Base-by-base conservation (phyloP, 331 rosid species). In the Pyrus hybrid region DNA sequence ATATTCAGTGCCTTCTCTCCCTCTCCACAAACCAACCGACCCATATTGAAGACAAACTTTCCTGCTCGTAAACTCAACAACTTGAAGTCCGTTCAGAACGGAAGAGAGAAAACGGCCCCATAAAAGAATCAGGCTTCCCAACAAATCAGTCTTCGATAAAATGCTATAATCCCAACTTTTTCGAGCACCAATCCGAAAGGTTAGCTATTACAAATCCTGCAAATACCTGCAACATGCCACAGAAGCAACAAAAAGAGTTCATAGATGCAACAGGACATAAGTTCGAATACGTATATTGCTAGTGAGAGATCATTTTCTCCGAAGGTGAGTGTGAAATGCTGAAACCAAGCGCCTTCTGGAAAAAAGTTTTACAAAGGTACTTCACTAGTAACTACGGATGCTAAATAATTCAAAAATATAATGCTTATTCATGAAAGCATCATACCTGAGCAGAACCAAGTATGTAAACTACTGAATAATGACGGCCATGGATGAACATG, bases 401-500 rank as follows among this genome's bases (percentile, higher is more conserved):
- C 21, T 37, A 51, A 49, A 43, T 35, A 2, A 67, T 41, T 30
- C 72, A 67, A 22, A 7, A 1, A 13, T 41, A 49, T 49, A 49
- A 49, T 17, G 9, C 3, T 12, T 8, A 63, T 51, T 21, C 67
- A 23, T 30, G n/a, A 11, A 10, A 37, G 8, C 5, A 37, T 41
- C 63, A n/a, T 84, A 95, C 99, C 99, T 95, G 96, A 71, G 8
- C 80, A 5, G 99, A 95, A 76, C 99, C 99, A 62, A 95, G 93
- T 79, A 95, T 89, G 87, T 95, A 95, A 67, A 95, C 75, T 8
- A 85, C 90, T 5, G 99, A 95, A 84, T 92, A 95, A 75, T 90
- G 99, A 73, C 97, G 97, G 53, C 97, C 97, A 23, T 95, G 99
- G 87, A 95, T 89, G 47, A 95, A 41, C 96, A 95, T 95, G 86